These are phyloP conservation scores for Odontarrhena argentea DNA, from an alignment of 345 rosid species.

Conservation along the genomic window DNA sequence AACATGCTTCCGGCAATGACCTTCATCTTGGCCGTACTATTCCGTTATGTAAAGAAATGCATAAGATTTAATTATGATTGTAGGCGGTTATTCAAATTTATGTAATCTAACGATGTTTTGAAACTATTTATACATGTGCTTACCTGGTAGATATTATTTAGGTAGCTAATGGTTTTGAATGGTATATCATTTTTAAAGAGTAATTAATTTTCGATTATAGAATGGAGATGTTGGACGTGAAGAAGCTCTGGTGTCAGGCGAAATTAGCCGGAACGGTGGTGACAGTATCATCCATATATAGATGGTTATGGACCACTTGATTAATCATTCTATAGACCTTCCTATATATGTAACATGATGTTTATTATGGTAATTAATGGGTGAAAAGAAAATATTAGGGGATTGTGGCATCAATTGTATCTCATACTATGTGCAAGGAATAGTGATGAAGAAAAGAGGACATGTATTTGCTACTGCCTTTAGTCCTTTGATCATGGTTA, in stretches of 20 bases:
- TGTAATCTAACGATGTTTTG: too few species aligned
- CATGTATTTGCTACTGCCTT: conserved; percentile 75
- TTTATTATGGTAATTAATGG: not conserved
- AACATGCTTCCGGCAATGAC: conserved; percentile 83
- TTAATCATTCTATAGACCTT: not conserved
- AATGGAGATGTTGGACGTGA: conserved; percentile 68
- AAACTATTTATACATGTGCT: too few species aligned
- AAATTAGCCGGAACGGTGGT: conserved; percentile 75
- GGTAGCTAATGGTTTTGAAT: not conserved
- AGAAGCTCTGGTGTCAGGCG: conserved; percentile 64
- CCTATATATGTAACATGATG: too few species aligned
- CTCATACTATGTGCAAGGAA: conserved; percentile 56
- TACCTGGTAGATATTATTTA: not conserved
- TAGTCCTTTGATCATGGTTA: conserved; percentile 61
- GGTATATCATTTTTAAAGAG: not conserved
- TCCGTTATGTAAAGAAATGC: conserved; percentile 46
- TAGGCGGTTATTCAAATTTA: too few species aligned
- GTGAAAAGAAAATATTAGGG: conserved; percentile 45
- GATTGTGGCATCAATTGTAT: conserved; percentile 52
- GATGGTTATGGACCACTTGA: not conserved
- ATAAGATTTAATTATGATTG: too few species aligned
- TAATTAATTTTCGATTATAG: conserved; percentile 32
- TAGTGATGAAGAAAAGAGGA: conserved; percentile 56
- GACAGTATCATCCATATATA: conserved; percentile 41
- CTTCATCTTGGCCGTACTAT: conserved; percentile 74